These are phyloP conservation scores for Auriscalpium vulgare DNA, from an alignment of 768 basidiomycete species.

Conservation along the genomic window DNA sequence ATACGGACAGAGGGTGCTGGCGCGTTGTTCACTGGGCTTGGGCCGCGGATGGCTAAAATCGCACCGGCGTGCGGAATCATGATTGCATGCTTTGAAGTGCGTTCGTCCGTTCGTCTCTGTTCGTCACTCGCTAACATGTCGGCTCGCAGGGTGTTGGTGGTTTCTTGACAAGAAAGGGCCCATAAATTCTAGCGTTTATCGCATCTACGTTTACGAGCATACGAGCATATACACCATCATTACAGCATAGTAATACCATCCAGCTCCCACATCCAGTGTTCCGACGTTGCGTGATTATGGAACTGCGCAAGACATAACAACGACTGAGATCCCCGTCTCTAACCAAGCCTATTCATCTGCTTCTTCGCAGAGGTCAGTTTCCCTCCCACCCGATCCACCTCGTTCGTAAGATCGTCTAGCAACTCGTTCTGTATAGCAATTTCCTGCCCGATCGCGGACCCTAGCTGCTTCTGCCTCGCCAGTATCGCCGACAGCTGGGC, in stretches of 20 bases:
- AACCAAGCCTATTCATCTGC: slow-evolving; percentile 75
- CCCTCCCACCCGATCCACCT: slow-evolving; percentile 69
- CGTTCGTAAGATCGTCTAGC: slow-evolving; percentile 67
- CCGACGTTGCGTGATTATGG: background rate
- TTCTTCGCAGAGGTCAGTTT: slow-evolving; percentile 78
- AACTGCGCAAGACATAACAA: slow-evolving; percentile 1
- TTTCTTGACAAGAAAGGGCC: slow-evolving; percentile 32
- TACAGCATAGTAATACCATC: slow-evolving; percentile 3
- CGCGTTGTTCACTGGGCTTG: slow-evolving; percentile 76
- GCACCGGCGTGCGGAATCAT: slow-evolving; percentile 98
- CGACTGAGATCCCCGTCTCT: slow-evolving; percentile 9
- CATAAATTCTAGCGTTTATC: slow-evolving; percentile 7
- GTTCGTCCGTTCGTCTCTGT: slow-evolving; percentile 5
- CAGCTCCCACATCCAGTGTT: background rate
- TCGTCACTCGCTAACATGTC: slow-evolving; percentile 9
- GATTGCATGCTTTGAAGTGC: slow-evolving; percentile 92
- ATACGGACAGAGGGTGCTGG: slow-evolving; percentile 68
- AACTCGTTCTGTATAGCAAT: slow-evolving; percentile 79
- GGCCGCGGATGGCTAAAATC: slow-evolving; percentile 89
- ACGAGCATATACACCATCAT: background rate
- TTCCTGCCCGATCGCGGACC: slow-evolving; percentile 79
- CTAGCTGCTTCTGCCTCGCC: slow-evolving; percentile 77
- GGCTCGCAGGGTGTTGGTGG: slow-evolving; percentile 49
- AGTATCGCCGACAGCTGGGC: slow-evolving; percentile 74
- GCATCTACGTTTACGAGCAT: background rate